A percentile compares a stretch with the other conserved stretches of the same genome.
Conservation (phyloP, 1,139 yeast species). For the Zygoascus hellenicus region DNA sequence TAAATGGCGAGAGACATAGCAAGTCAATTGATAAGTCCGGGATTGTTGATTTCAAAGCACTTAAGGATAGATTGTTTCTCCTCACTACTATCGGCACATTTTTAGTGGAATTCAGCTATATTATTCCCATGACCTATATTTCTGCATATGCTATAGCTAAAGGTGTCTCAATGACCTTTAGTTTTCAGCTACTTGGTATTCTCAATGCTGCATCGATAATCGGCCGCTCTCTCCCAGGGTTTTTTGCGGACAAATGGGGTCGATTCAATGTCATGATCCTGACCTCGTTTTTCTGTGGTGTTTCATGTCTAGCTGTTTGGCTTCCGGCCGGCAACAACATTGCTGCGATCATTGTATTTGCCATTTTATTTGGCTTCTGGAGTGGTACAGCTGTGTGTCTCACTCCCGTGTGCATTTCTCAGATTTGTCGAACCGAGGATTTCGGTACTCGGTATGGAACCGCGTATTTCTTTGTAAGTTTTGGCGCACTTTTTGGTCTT, state of each 20-base stretch:
- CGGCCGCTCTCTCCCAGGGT: slow-evolving; percentile 45
- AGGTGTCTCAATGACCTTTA: slow-evolving; percentile 39
- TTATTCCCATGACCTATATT: slow-evolving; percentile 47
- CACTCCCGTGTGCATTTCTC: slow-evolving; percentile 45
- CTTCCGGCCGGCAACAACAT: slow-evolving; percentile 45
- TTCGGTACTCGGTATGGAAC: slow-evolving; percentile 70
- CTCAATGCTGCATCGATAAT: slow-evolving; percentile 45
- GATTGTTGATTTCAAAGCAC: slow-evolving; percentile 38
- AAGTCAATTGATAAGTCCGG: slow-evolving; percentile 16
- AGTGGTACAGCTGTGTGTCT: slow-evolving; percentile 45
- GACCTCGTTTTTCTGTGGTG: slow-evolving; percentile 37
- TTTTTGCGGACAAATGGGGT: slow-evolving; percentile 45
- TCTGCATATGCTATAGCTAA: slow-evolving; percentile 46
- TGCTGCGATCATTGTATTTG: slow-evolving; percentile 42
- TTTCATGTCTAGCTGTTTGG: slow-evolving; percentile 42
- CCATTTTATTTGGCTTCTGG: slow-evolving; percentile 50
- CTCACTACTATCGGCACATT: slow-evolving; percentile 41
- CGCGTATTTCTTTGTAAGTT: slow-evolving; percentile 57
- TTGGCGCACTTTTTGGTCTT: slow-evolving; percentile 49
- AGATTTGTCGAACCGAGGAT: slow-evolving; percentile 56
- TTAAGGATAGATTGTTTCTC: slow-evolving; percentile 40
- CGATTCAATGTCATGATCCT: slow-evolving; percentile 48
- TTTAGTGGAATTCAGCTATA: slow-evolving; percentile 44
- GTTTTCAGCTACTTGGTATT: slow-evolving; percentile 42
- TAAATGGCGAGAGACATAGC: no score